These are phyloP conservation scores for Epichloe gansuensis DNA, from an alignment of 2,329 filamentous ascomycete species.

Conservation along the genomic window DNA sequence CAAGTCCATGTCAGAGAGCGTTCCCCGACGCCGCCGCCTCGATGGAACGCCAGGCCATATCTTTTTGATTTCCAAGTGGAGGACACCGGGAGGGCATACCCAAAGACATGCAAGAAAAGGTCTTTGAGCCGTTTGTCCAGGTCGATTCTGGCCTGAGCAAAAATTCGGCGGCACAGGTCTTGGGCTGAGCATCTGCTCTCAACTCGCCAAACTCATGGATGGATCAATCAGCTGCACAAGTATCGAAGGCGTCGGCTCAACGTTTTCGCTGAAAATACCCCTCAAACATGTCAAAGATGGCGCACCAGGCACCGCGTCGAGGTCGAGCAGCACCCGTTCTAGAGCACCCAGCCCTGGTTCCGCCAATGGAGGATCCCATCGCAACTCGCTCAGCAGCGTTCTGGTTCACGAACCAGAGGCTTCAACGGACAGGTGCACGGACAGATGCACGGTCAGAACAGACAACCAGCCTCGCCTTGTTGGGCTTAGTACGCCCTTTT, in stretches of 20 bases:
- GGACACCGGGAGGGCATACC: conserved; percentile 84
- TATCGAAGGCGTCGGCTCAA: conserved; percentile 60
- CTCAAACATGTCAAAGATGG: conserved; percentile 59
- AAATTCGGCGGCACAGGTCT: conserved; percentile 79
- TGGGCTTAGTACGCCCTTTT: conserved; percentile 79
- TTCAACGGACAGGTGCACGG: conserved; percentile 7
- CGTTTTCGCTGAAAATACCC: conserved; percentile 74
- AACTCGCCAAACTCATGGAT: conserved; percentile 73
- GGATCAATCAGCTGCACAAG: conserved; percentile 64
- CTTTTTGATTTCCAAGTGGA: conserved; percentile 80
- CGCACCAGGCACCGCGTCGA: conserved; percentile 41
- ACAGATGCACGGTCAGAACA: conserved; percentile 8
- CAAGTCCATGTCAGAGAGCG: conserved; percentile 40
- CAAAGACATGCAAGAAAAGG: conserved; percentile 61
- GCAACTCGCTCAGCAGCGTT: conserved; percentile 16
- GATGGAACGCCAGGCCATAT: conserved; percentile 50
- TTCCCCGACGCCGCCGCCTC: conserved; percentile 44
- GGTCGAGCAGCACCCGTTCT: conserved; percentile 41
- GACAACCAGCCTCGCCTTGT: conserved; percentile 61
- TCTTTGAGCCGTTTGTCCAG: conserved; percentile 92
- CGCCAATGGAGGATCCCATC: conserved; percentile 25
- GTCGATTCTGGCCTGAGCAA: conserved; percentile 83
- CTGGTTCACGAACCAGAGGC: conserved; percentile 9
- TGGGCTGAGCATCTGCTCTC: conserved; percentile 79
- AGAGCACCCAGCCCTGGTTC: conserved; percentile 35